Base-by-base conservation (phyloP, 2,329 filamentous ascomycete genomes). In the Lachnellula hyalina region DNA sequence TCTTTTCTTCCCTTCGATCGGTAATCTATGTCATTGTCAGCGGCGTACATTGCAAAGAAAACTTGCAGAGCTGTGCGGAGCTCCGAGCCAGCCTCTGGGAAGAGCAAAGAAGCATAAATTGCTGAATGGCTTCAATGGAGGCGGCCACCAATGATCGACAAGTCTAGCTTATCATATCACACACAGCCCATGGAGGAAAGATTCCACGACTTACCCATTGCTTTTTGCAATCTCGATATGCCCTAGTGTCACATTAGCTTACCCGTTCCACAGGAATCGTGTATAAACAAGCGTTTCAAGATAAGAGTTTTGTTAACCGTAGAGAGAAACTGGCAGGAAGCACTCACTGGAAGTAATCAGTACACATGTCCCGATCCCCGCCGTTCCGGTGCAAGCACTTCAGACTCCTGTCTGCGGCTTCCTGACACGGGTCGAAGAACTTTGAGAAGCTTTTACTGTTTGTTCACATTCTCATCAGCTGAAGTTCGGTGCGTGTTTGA, bases 381-480 rank as follows among this genome's bases (percentile, higher is more conserved):
- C 81, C 85, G 70, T 99, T 99, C 21, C 94, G 83, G 69, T 91
- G 86, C 68, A 99, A 75, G 68, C 94, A 99, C 70, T 84, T 86
- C 63, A 96, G 85, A 73, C 92, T 96, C 68, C 82, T 82, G 63
- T 87, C 78, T 7, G 94, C 93, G 5, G 90, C 90, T 66, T 96
- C 93, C 71, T 97, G 93, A 72, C 94, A 99, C 2, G 94, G 94
- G 67, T 99, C 94, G 71, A 89, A 90, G 74, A 87, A 97, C 70
- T 96, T 86, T 77, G 91, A 96, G 67, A 86, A 83, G 53, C 79
- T 81, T 78, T 97, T 97, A 63, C 93, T 96, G 66, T 57, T 41
- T 7, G 56, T 14, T 23, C 11, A 44, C 19, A 21, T 19, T 12
- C 19, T 5, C 17, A 19, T 44, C 19, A 46, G 23, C 40, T 57